Evolutionary conservation across 345 rosid genomes (phyloP), one percentile per base, ranked within the genome.

Genomic region (Bruguiera parviflora): DNA sequence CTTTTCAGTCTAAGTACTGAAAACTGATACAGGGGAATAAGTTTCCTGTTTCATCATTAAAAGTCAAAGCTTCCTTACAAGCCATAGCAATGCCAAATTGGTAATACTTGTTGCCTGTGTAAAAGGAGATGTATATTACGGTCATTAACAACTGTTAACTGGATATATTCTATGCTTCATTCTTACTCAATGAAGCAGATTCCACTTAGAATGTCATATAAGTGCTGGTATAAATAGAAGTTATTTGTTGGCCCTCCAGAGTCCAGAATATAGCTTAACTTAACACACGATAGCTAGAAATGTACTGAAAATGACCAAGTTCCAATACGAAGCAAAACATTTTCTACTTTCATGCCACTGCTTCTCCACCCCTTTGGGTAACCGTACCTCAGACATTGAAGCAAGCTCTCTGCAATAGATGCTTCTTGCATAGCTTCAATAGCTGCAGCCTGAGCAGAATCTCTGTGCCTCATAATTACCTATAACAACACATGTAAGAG

Each of bases 401-500:
- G 96, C 71, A 92, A 84, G 82, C 91, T 88, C 84, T 92, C 97
- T n/a, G 96, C 80, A 76, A 87, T 92, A 72, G 96, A 85, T 62
- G 99, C 97, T 83, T 95, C 99, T 71, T 87, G 96, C 80, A 95
- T 78, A 75, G 97, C 96, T 74, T 89, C 97, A 58, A 88, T 73
- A 18, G 96, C 97, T 1, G 93, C 97, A 37, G 77, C 77, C 81
- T 89, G 95, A 62, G 97, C 97, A 51, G 91, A 85, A 75, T 95
- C 99, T 78, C 97, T 85, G 61, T 84, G 86, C 87, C 81, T 95
- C 86, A 90, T 78, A 57, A 95, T 89, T 73, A 86, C 96, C 99
- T 95, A 83, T 25, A 67, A 73, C 21, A 73, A 63, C 5, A 29
- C 13, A 61, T 18, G 55, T 5, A 31, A 20, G 64, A 57, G 46